Percentiles rank a stretch among this genome's conserved stretches.
These are phyloP conservation scores for Plasmopara viticola DNA, from an alignment of 352 stramenopile species.

Conservation along the genomic window DNA sequence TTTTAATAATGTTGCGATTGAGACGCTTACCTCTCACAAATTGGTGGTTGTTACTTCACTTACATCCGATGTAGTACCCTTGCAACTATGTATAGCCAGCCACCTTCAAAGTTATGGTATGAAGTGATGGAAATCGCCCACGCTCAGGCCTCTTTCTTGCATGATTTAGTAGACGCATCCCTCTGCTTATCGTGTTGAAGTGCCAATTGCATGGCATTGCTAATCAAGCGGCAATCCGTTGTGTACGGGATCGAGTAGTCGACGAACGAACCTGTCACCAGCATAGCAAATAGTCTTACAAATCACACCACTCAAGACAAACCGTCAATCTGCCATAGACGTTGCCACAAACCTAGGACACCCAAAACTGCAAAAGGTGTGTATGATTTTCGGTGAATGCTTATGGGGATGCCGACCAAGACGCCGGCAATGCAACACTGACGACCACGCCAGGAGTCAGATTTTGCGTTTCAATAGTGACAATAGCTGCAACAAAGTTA, in stretches of 20 bases:
- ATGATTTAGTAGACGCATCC: conserved; percentile 7
- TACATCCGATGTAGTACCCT: too few species aligned
- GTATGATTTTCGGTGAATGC: conserved; percentile 75
- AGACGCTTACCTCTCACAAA: too few species aligned
- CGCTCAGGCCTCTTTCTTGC: background rate
- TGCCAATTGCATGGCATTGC: conserved; percentile 68
- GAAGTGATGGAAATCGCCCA: background rate
- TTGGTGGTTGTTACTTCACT: too few species aligned
- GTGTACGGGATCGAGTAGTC: conserved; percentile 84
- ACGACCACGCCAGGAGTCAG: conserved; percentile 1
- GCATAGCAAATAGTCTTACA: conserved; percentile 1
- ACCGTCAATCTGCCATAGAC: conserved; percentile 17
- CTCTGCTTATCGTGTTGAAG: conserved; percentile 55
- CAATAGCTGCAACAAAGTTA: conserved; percentile 9
- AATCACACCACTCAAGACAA: background rate
- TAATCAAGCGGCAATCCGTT: conserved; percentile 69
- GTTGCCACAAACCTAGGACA: conserved; percentile 51
- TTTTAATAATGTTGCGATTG: too few species aligned
- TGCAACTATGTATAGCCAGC: too few species aligned
- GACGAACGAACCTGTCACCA: conserved; percentile 60
- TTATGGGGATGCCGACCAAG: conserved; percentile 76
- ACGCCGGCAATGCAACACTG: conserved; percentile 77
- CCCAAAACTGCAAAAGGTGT: conserved; percentile 72
- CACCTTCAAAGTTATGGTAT: background rate
- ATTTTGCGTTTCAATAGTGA: background rate